Evolutionary conservation across 2,329 filamentous ascomycete genomes (phyloP).

Genomic region (Myriosclerotinia duriaeana): DNA sequence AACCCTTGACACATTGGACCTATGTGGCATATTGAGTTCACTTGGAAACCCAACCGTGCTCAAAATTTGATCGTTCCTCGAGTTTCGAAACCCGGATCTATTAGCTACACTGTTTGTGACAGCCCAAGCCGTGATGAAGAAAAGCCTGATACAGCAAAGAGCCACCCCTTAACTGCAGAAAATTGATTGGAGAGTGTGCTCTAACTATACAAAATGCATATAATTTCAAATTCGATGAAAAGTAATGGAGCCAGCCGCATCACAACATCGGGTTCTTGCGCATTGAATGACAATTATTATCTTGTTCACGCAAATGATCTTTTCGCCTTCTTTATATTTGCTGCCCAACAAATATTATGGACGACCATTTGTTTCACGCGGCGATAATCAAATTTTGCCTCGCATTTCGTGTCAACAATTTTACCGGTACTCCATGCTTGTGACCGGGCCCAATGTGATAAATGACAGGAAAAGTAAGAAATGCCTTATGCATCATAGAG

Average conservation of each 20-base stretch:
- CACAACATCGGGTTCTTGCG: background rate
- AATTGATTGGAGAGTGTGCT: background rate
- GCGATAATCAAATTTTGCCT: background rate
- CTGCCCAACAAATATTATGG: background rate
- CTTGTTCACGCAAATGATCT: background rate
- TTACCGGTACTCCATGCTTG: background rate
- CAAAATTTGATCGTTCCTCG: background rate
- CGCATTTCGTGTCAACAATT: background rate
- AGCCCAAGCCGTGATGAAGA: background rate
- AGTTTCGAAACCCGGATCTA: background rate
- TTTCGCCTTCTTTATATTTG: background rate
- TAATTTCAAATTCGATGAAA: background rate
- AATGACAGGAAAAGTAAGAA: constrained; percentile 7
- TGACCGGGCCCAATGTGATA: constrained; percentile 5
- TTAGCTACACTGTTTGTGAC: background rate
- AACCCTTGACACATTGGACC: background rate
- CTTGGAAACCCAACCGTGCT: background rate
- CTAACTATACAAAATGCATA: background rate
- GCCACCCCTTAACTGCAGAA: background rate
- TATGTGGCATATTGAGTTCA: background rate
- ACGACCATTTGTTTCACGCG: no score
- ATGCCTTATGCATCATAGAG: background rate
- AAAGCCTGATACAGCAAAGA: background rate
- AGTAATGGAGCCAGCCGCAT: background rate
- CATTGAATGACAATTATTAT: background rate